Conservation (phyloP, 345 rosid genomes). For the Dovyalis caffra region DNA sequence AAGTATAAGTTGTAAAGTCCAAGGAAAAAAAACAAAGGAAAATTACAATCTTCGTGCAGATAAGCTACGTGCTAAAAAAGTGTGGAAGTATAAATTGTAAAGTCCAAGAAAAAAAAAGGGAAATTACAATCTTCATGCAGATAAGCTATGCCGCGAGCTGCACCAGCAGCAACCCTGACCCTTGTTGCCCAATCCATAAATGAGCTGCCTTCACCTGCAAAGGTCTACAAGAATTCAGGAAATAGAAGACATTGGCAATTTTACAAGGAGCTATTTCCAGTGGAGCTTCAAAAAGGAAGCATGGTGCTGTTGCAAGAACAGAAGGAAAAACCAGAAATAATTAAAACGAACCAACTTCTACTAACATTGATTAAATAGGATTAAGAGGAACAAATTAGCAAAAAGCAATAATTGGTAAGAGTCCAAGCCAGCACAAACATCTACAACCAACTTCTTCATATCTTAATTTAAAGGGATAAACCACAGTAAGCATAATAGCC, state of each 20-base stretch:
- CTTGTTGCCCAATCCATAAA: constrained; percentile 86
- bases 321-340: not conserved
- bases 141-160: constrained; percentile 98
- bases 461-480: not conserved
- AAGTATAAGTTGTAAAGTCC: not conserved
- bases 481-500: not conserved
- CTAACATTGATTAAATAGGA: not conserved
- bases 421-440: not conserved
- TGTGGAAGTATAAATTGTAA: not conserved
- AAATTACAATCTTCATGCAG: constrained; percentile 96
- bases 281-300: constrained; percentile 1
- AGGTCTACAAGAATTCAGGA: constrained; percentile 10
- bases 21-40: constrained; percentile 26
- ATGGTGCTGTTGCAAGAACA: not conserved
- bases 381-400: not conserved
- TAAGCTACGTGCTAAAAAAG: constrained; percentile 87
- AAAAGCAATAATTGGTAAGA: not conserved
- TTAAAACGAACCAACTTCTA: not conserved
- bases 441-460: not conserved
- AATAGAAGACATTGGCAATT: not conserved
- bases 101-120: constrained; percentile 20
- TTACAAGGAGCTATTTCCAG: not conserved
- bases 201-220: constrained; percentile 66
- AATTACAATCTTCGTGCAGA: constrained; percentile 95
- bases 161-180: constrained; percentile 89